A percentile compares a stretch with the other conserved stretches of the same genome.
Conservation (phyloP, 768 basidiomycete species). For the Boletus rubescentipes region DNA sequence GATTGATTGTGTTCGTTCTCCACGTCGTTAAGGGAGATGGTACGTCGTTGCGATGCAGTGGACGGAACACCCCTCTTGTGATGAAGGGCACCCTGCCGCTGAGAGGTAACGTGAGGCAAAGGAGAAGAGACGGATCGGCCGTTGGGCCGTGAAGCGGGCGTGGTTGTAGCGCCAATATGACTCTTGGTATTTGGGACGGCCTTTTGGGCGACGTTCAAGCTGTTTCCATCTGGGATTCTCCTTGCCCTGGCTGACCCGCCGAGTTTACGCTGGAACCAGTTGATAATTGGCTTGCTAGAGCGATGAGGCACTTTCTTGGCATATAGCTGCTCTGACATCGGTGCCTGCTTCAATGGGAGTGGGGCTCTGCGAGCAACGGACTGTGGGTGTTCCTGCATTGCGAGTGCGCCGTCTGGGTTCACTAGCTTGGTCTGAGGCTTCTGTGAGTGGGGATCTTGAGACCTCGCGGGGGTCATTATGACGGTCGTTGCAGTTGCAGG, state of each 20-base stretch:
- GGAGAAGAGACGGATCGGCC: conserved; percentile 33
- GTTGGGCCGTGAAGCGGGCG: conserved; percentile 20
- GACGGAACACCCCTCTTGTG: conserved; percentile 23
- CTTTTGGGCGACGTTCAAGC: conserved; percentile 13
- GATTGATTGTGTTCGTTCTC: conserved; percentile 44
- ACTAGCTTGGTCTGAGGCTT: conserved; percentile 16
- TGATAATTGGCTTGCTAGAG: conserved; percentile 82
- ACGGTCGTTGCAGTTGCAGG: conserved; percentile 9
- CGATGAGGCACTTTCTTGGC: conserved; percentile 66
- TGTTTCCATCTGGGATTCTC: conserved; percentile 40
- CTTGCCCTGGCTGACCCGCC: conserved; percentile 64
- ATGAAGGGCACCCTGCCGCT: conserved; percentile 23
- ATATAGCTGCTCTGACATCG: conserved; percentile 34
- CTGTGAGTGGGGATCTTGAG: conserved; percentile 13
- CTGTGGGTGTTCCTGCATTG: conserved; percentile 18
- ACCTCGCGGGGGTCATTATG: conserved; percentile 11
- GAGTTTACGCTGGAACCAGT: conserved; percentile 88
- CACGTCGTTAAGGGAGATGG: conserved; percentile 64
- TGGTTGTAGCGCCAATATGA: conserved; percentile 9
- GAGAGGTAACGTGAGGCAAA: conserved; percentile 25
- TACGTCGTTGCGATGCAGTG: conserved; percentile 44
- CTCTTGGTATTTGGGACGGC: conserved; percentile 13
- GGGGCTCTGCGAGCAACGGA: conserved; percentile 17
- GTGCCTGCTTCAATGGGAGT: conserved; percentile 23
- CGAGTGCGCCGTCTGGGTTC: conserved; percentile 4